These are phyloP conservation scores for Pseudogymnoascus sp. DNA, from an alignment of 2,329 filamentous ascomycete genomes.

Conservation along the genomic window DNA sequence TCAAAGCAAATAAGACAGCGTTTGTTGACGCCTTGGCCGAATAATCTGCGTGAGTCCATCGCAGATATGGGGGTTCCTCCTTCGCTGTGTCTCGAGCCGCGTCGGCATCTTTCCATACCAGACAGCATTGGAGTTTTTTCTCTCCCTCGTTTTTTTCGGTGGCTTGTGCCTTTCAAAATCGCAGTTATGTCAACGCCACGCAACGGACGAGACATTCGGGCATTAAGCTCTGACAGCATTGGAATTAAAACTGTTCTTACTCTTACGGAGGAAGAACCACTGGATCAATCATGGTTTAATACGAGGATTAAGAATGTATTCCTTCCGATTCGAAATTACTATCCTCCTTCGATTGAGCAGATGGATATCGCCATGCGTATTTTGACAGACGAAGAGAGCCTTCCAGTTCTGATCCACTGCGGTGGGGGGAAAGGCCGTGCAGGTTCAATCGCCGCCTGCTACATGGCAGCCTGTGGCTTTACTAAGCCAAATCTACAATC, in stretches of 20 bases:
- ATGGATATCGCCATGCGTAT: constrained; percentile 15
- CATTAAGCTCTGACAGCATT: neutral
- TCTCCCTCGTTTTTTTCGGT: constrained; percentile 20
- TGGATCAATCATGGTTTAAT: constrained; percentile 16
- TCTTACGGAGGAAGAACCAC: constrained; percentile 18
- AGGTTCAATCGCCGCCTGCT: constrained; percentile 18
- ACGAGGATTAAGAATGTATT: constrained; percentile 15
- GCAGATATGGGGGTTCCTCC: constrained; percentile 1
- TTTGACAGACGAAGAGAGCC: constrained; percentile 13
- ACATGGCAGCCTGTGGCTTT: constrained; percentile 19
- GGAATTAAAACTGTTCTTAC: constrained; percentile 19
- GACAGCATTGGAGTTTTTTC: neutral
- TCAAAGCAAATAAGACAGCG: neutral
- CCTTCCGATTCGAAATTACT: constrained; percentile 17
- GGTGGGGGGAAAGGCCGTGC: constrained; percentile 21
- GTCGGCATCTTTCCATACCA: constrained; percentile 2
- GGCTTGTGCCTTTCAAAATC: constrained; percentile 16
- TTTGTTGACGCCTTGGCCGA: neutral
- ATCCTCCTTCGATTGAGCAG: constrained; percentile 17
- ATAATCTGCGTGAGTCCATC: neutral
- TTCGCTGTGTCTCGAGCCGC: neutral
- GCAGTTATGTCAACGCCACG: constrained; percentile 19
- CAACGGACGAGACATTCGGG: constrained; percentile 7
- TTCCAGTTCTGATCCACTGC: constrained; percentile 18
- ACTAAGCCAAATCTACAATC: neutral